Base-by-base conservation (phyloP, 2,329 filamentous ascomycete genomes). In the Cladosporium phlei region DNA sequence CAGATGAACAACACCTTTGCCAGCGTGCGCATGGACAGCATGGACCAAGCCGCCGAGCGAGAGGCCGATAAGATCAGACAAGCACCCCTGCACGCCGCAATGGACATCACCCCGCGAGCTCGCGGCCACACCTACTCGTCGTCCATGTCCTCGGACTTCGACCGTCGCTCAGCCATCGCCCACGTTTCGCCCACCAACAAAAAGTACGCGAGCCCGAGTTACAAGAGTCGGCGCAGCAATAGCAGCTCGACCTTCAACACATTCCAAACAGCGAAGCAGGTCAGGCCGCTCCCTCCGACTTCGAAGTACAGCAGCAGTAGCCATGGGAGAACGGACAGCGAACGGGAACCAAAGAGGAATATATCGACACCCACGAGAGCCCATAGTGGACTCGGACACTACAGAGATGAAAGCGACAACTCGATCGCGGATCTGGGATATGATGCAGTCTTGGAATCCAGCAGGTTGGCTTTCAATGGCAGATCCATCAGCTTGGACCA, bases 401-500 rank as follows among this genome's bases (percentile, higher is more conserved):
- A 33, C 22, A 33, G 45, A 25, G 45, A 39, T 16, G 45, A 47
- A 24, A 40, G 45, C 22, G 29, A 47, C 22, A 30, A 32, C 20
- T 47, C 45, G 8, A 39, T 47, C 17, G 45, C 35, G 57, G 82
- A 86, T 56, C 72, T 76, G 50, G 80, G 79, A 37, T 80, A 82
- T 57, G 71, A 72, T 19, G 77, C 80, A 49, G 71, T 77, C 14
- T 61, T 78, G 51, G 73, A 76, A 51, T 79, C 72, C 55, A 80
- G 82, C 60, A 77, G 79, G 52, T 75, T 79, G 70, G 45, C 45
- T 16, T 47, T 39, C 35, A 40, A 40, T 27, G 74, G 72, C 35
- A 74, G 83, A 47, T 86, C 86, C 25, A 83, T 86, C 21, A 90
- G 86, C 65, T 81, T 89, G 60, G 88, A 95, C 63, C 77, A 82